Conservation (phyloP, 2,329 filamentous ascomycete species). For the Lecanoromycetidae sp. region DNA sequence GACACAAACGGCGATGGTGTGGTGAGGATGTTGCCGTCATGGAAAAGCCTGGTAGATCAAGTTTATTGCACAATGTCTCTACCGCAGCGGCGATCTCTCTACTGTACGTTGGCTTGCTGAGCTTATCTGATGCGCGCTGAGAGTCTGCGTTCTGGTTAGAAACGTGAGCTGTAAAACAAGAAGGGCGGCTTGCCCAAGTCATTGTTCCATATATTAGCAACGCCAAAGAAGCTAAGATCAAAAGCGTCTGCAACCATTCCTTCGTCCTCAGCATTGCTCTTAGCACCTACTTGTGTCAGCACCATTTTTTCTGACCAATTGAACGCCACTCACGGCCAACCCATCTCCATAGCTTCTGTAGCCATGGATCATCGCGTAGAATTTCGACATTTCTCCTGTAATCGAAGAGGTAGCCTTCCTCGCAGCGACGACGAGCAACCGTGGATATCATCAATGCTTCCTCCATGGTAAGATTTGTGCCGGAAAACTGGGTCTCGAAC, state of each 20-base stretch:
- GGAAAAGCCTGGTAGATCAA: constrained; percentile 41
- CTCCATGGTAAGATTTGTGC: constrained; percentile 24
- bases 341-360: constrained; percentile 49
- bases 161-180: neutral
- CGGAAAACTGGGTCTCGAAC: constrained; percentile 24
- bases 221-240: constrained; percentile 50
- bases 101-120: constrained; percentile 6
- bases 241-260: constrained; percentile 45
- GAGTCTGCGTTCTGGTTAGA: constrained; percentile 8
- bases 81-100: constrained; percentile 35
- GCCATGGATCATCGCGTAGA: constrained; percentile 42
- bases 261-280: constrained; percentile 30
- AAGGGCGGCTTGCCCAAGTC: constrained; percentile 33
- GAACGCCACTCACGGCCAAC: constrained; percentile 34
- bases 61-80: constrained; percentile 37
- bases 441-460: constrained; percentile 32
- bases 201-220: constrained; percentile 47
- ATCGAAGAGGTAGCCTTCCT: constrained; percentile 43
- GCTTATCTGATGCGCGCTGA: constrained; percentile 22
- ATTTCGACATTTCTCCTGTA: constrained; percentile 43
- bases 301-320: neutral
- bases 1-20: constrained; percentile 47
- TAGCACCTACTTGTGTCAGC: constrained; percentile 26
- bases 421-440: constrained; percentile 41
- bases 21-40: constrained; percentile 40